phyloP scores from a whole-genome alignment of 164 flowering plant species.

The Stephania japonica region DNA sequence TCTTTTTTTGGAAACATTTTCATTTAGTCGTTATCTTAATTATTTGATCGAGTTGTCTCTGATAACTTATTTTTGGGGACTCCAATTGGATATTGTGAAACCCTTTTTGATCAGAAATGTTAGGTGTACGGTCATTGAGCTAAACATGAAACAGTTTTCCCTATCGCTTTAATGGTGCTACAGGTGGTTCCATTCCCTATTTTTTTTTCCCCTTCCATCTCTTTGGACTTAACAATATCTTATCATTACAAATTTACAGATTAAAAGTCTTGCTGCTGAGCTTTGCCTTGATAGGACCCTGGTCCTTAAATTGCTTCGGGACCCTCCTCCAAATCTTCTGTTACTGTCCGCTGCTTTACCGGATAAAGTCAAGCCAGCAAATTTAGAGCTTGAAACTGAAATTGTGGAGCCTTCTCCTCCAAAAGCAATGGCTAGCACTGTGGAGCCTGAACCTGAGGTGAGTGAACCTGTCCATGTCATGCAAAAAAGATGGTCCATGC shows the following conservation, averaged over 20 bases:
- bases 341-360: conserved; percentile 80
- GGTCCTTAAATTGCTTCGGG: conserved; percentile 82
- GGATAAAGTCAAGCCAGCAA: conserved; percentile 43
- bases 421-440: conserved; percentile 23
- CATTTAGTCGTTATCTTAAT: neutral
- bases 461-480: conserved; percentile 65
- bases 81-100: neutral
- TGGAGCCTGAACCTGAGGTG: conserved; percentile 26
- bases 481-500: conserved; percentile 66
- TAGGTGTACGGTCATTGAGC: neutral
- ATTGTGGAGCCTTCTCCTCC: conserved; percentile 18
- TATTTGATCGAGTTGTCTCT: neutral
- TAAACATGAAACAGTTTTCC: neutral
- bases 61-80: neutral
- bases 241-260: conserved; percentile 67
- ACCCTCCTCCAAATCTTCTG: conserved; percentile 80
- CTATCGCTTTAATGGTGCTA: conserved; percentile 4
- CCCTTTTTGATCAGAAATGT: no score
- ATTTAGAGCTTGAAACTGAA: conserved; percentile 30
- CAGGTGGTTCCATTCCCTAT: neutral
- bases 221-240: neutral
- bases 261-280: conserved; percentile 80
- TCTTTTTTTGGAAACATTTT: neutral
- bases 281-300: conserved; percentile 82
- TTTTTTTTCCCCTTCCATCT: neutral